Evolutionary conservation across 306 rosid genomes (phyloP).

Genomic region (Lathyrus oleraceus): DNA sequence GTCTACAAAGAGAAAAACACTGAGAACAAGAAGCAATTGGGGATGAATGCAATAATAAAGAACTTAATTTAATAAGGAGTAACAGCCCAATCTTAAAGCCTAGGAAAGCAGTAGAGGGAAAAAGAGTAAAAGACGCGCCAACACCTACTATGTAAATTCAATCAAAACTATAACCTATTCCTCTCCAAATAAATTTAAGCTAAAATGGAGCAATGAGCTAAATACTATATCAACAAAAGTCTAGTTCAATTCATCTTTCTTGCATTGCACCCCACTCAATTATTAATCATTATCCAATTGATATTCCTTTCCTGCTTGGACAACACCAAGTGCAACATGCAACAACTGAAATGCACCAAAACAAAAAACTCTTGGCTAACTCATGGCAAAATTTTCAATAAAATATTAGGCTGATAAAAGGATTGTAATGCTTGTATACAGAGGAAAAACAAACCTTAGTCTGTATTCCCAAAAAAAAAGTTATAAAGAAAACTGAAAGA

Average conservation of each 20-base stretch:
- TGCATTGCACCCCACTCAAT: conserved; percentile 19
- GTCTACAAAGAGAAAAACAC: conserved; percentile 54
- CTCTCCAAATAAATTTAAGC: conserved; percentile 14
- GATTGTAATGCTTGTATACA: conserved; percentile 21
- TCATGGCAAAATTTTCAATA: conserved; percentile 16
- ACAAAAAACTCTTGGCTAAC: conserved; percentile 1
- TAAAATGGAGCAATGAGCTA: conserved; percentile 15
- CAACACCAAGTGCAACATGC: conserved; percentile 19
- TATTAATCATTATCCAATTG: conserved; percentile 1
- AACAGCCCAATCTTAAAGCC: conserved; percentile 35
- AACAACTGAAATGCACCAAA: conserved; percentile 27
- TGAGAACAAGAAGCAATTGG: background rate
- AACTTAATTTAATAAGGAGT: conserved; percentile 34
- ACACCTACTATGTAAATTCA: conserved; percentile 5
- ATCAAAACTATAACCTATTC: conserved; percentile 24
- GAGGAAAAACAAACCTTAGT: conserved; percentile 14
- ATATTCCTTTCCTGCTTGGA: conserved; percentile 2
- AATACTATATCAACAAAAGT: conserved; percentile 19
- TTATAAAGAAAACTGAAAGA: conserved; percentile 9
- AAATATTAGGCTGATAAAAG: conserved; percentile 21
- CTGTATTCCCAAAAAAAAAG: background rate
- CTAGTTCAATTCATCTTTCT: background rate
- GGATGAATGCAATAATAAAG: conserved; percentile 1
- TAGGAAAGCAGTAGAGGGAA: conserved; percentile 23
- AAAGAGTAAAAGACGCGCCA: conserved; percentile 2